Conservation (phyloP, 2,329 filamentous ascomycete genomes). For the Beauveria scarabaeidicola region DNA sequence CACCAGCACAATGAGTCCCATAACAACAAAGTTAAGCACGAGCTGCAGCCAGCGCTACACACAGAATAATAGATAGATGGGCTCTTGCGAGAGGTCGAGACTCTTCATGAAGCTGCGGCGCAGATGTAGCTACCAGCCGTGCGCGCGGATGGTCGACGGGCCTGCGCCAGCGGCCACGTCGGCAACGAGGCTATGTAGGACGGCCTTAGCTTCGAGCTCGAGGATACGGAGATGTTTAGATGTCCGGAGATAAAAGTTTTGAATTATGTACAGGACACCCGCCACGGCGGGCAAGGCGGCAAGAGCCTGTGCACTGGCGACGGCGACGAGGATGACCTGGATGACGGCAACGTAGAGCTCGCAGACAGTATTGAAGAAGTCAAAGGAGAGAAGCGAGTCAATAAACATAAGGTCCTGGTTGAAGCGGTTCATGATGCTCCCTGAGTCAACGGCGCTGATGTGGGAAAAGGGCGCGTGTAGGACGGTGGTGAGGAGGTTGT, state of each 20-base stretch:
- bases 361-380: background rate
- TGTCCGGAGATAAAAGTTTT: background rate
- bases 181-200: background rate
- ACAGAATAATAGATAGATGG: background rate
- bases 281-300: background rate
- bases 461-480: background rate
- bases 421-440: conserved; percentile 1
- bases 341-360: background rate
- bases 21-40: conserved; percentile 1
- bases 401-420: conserved; percentile 4
- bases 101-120: background rate
- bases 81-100: background rate
- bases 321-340: background rate
- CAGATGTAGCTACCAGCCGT: background rate
- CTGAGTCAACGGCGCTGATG: background rate
- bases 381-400: background rate
- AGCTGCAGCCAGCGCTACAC: conserved; percentile 7
- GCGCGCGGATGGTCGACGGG: background rate
- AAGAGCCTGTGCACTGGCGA: background rate
- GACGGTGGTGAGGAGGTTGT: background rate
- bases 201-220: background rate
- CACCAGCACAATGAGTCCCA: background rate
- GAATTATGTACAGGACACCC: background rate
- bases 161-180: background rate
- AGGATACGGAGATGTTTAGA: background rate